phyloP scores from a whole-genome alignment of 2,329 filamentous ascomycete genomes.

The Pseudocercospora pini-densiflorae region DNA sequence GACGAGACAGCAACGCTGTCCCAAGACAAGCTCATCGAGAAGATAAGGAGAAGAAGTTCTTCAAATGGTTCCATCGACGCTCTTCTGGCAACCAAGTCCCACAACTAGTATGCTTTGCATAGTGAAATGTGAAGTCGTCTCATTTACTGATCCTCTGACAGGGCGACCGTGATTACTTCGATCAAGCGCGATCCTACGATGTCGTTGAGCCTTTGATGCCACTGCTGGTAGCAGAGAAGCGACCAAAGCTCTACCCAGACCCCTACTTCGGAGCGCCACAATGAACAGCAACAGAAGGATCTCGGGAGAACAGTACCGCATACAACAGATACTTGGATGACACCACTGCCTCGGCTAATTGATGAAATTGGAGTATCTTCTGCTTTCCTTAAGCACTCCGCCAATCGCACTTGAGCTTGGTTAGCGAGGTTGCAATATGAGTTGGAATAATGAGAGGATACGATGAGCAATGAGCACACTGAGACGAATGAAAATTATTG shows the following conservation, averaged over 20 bases:
- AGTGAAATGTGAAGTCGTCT: background rate
- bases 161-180: slow-evolving; percentile 18
- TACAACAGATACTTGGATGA: background rate
- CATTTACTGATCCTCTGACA: background rate
- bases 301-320: background rate
- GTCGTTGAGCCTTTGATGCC: slow-evolving; percentile 18
- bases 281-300: background rate
- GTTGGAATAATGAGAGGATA: background rate
- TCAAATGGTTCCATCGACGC: slow-evolving; percentile 20
- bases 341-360: background rate
- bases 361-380: background rate
- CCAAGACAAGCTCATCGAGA: slow-evolving; percentile 2
- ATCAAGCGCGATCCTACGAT: slow-evolving; percentile 17
- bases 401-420: background rate
- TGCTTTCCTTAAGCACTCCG: background rate
- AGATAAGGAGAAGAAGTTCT: slow-evolving; percentile 3
- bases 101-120: slow-evolving; percentile 17
- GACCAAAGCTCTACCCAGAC: slow-evolving; percentile 1
- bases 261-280: slow-evolving; percentile 12
- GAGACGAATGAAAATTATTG: background rate
- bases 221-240: slow-evolving; percentile 10
- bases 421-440: background rate
- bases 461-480: background rate
- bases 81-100: slow-evolving; percentile 22
- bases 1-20: slow-evolving; percentile 1